A percentile compares a stretch with the other conserved stretches of the same genome.
Evolutionary conservation across 2,329 filamentous ascomycete species (phyloP).

Genomic region (Magnaporthales sp.): DNA sequence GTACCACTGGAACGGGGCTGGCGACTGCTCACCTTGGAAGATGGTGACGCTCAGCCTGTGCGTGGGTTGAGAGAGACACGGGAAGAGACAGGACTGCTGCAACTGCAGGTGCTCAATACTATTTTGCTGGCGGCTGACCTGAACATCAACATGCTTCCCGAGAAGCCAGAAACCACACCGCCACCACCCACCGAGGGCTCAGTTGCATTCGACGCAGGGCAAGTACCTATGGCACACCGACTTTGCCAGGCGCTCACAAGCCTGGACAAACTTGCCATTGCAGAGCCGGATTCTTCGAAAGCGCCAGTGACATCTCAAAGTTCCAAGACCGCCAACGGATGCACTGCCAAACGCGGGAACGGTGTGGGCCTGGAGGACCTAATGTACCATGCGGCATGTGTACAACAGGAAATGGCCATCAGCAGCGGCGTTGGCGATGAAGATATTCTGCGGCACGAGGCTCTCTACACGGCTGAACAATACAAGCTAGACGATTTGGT

Average conservation of each 20-base stretch:
- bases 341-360: too few relatives aligned
- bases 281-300: neutral
- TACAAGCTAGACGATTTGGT: conserved; percentile 3
- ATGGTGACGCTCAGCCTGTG: neutral
- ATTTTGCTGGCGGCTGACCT: neutral
- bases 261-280: neutral
- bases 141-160: neutral
- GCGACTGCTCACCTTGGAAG: conserved; percentile 1
- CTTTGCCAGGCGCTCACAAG: neutral
- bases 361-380: neutral
- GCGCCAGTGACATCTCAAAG: neutral
- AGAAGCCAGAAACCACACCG: neutral
- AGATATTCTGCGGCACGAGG: conserved; percentile 3
- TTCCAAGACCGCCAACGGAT: neutral
- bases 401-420: conserved; percentile 5
- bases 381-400: conserved; percentile 4
- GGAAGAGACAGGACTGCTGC: conserved; percentile 1
- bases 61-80: neutral
- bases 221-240: neutral
- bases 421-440: neutral
- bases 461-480: neutral
- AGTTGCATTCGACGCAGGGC: neutral
- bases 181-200: neutral
- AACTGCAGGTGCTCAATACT: neutral
- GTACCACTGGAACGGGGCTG: conserved; percentile 1